Base-by-base conservation (phyloP, 768 basidiomycete species). In the Rossbeevera mucosa region DNA sequence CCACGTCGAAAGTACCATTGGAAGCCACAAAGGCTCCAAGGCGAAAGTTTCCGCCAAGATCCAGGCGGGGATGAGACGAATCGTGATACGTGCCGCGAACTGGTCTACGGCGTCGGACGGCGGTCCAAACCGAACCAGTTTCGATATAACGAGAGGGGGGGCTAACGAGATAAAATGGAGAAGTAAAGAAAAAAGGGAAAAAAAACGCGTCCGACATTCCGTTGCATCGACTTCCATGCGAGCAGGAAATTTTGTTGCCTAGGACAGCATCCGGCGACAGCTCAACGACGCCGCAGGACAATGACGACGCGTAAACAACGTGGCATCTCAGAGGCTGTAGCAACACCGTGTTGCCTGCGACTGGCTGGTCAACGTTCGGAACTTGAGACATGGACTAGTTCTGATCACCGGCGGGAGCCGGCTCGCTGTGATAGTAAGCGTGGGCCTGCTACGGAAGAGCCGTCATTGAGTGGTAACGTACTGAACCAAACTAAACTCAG, bases 1-100 rank as follows among this genome's bases (percentile, higher is more conserved):
- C 57, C 45, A 41, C 26, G 12, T 43, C 41, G 56, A 52, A 58
- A 9, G 47, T 63, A 66, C 62, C 18, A 57, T 63, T 49, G 54
- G 64, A 66, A 65, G 41, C 40, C n/a, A n/a, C n/a, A n/a, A n/a
- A n/a, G n/a, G n/a, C n/a, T n/a, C n/a, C n/a, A n/a, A n/a, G n/a
- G n/a, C n/a, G n/a, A n/a, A n/a, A n/a, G n/a, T n/a, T n/a, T n/a
- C 61, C 40, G 51, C 36, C 24, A 28, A n/a, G 44, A 40, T 49
- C 50, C 48, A 45, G 51, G 31, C 49, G 63, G 55, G 47, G 40
- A 43, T 59, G 51, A 14, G 21, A n/a, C n/a, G 5, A 16, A 13
- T 41, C 12, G n/a, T n/a, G 33, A 36, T 36, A 38, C 18, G n/a
- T 59, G 46, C 52, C 50, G 41, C 42, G 29, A 47, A 54, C 26